Percentiles rank a stretch among this genome's conserved stretches.
phyloP scores from a whole-genome alignment of 805 yeast species.

The Hanseniaspora taiwanica region DNA sequence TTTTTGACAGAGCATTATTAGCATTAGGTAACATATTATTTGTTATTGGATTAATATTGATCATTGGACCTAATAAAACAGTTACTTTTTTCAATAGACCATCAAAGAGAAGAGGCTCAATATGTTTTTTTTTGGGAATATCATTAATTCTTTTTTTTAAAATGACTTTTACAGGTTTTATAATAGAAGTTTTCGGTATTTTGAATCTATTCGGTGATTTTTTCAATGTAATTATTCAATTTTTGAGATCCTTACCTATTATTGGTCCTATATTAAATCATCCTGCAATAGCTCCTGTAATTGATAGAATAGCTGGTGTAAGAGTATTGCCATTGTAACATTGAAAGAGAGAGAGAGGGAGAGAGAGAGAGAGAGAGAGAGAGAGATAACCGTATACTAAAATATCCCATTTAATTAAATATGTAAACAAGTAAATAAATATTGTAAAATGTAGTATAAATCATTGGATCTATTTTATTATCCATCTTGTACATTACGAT shows the following conservation, averaged over 20 bases:
- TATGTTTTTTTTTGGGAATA: conserved; percentile 69
- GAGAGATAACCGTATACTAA: too few relatives aligned
- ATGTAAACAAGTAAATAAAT: too few relatives aligned
- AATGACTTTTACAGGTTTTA: conserved; percentile 73
- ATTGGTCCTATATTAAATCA: conserved; percentile 76
- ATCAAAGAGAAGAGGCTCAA: conserved; percentile 71
- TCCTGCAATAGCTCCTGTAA: conserved; percentile 68
- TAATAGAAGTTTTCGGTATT: conserved; percentile 80
- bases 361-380: too few relatives aligned
- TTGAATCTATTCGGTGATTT: conserved; percentile 86
- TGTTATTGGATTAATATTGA: conserved; percentile 67
- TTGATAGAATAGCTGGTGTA: conserved; percentile 54
- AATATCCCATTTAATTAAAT: too few relatives aligned
- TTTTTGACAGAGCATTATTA: conserved; percentile 78
- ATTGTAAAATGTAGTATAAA: too few relatives aligned
- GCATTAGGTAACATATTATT: conserved; percentile 81
- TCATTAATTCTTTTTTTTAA: conserved; percentile 51
- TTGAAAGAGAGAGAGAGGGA: too few relatives aligned
- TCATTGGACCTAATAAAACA: conserved; percentile 82
- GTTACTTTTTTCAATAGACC: conserved; percentile 63
- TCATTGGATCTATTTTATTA: too few relatives aligned
- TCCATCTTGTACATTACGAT: too few relatives aligned
- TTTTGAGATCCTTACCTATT: conserved; percentile 74
- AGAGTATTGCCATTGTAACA: conserved; percentile 49
- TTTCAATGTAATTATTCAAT: conserved; percentile 76